A percentile compares a stretch with the other conserved stretches of the same genome.
phyloP scores from a whole-genome alignment of 768 basidiomycete species.

The Rhizopogon vulgaris region DNA sequence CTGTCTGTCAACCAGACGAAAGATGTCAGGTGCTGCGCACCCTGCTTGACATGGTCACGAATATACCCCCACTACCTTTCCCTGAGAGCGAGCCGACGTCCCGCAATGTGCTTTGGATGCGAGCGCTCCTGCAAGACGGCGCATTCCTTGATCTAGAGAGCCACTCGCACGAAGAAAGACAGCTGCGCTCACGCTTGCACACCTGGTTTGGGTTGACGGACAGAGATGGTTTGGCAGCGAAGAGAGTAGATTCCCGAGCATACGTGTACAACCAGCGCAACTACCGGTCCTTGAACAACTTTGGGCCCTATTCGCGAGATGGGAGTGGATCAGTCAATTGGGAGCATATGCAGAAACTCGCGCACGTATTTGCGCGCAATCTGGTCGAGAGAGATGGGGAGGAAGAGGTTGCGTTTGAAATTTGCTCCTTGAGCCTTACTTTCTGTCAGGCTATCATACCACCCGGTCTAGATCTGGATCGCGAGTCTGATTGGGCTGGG shows the following conservation, averaged over 20 bases:
- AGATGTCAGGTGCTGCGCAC: constrained; percentile 37
- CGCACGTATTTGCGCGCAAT: constrained; percentile 51
- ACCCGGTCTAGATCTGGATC: constrained; percentile 26
- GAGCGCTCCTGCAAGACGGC: constrained; percentile 34
- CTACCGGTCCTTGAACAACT: constrained; percentile 43
- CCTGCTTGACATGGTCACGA: constrained; percentile 42
- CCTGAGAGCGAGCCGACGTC: constrained; percentile 30
- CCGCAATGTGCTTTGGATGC: constrained; percentile 47
- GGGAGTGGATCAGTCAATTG: constrained; percentile 48
- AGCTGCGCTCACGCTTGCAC: constrained; percentile 48
- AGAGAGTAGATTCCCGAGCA: constrained; percentile 38
- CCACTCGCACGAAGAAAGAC: constrained; percentile 29
- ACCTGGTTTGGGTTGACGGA: constrained; percentile 50
- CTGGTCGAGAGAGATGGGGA: constrained; percentile 35
- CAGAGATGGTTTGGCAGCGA: constrained; percentile 29
- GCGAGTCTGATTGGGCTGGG: constrained; percentile 28
- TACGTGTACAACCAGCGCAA: constrained; percentile 60
- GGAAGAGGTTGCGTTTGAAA: constrained; percentile 22
- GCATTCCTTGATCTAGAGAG: constrained; percentile 36
- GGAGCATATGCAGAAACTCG: constrained; percentile 50
- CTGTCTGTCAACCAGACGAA: constrained; percentile 37
- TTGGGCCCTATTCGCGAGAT: constrained; percentile 49
- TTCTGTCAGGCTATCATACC: constrained; percentile 48
- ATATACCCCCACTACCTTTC: constrained; percentile 32
- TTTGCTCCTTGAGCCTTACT: constrained; percentile 41